Conservation (phyloP, 2,329 filamentous ascomycete genomes). For the Diplodia scrobiculata region DNA sequence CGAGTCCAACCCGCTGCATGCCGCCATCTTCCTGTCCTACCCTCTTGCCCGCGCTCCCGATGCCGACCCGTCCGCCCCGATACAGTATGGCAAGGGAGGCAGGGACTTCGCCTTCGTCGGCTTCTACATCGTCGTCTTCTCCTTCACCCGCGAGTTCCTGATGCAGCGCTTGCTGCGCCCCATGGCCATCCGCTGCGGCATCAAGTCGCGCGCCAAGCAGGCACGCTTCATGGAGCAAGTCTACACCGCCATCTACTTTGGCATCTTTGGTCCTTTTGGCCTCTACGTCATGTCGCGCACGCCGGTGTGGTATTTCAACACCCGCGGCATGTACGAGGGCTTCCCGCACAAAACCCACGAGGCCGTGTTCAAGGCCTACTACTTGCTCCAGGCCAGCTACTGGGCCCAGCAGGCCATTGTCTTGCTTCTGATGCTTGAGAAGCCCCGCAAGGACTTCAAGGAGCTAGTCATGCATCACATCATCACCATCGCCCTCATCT, state of each 20-base stretch:
- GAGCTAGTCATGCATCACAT: constrained; percentile 91
- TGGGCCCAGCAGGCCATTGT: constrained; percentile 95
- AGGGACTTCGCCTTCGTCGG: constrained; percentile 83
- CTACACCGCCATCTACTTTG: constrained; percentile 92
- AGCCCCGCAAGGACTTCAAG: constrained; percentile 91
- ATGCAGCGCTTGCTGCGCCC: constrained; percentile 89
- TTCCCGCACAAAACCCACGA: constrained; percentile 84
- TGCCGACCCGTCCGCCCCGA: constrained; percentile 49
- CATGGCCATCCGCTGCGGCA: constrained; percentile 68
- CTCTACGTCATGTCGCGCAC: constrained; percentile 88
- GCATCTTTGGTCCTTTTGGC: constrained; percentile 76
- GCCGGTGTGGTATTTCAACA: constrained; percentile 97
- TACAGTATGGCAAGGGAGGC: constrained; percentile 83
- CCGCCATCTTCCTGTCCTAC: constrained; percentile 90
- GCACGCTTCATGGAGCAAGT: constrained; percentile 93
- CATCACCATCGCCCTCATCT: constrained; percentile 81
- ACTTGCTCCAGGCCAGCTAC: constrained; percentile 90
- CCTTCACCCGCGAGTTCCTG: constrained; percentile 91
- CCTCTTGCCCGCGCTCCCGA: constrained; percentile 60
- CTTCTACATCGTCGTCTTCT: constrained; percentile 87
- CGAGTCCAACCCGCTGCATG: constrained; percentile 74
- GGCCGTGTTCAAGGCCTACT: constrained; percentile 88
- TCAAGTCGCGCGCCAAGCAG: constrained; percentile 75
- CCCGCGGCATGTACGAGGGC: constrained; percentile 80
- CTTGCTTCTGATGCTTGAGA: constrained; percentile 81